Evolutionary conservation across 1,284 basidiomycete species (phyloP), one percentile per base, ranked within the genome.

Genomic region (Sparassis latifolia): DNA sequence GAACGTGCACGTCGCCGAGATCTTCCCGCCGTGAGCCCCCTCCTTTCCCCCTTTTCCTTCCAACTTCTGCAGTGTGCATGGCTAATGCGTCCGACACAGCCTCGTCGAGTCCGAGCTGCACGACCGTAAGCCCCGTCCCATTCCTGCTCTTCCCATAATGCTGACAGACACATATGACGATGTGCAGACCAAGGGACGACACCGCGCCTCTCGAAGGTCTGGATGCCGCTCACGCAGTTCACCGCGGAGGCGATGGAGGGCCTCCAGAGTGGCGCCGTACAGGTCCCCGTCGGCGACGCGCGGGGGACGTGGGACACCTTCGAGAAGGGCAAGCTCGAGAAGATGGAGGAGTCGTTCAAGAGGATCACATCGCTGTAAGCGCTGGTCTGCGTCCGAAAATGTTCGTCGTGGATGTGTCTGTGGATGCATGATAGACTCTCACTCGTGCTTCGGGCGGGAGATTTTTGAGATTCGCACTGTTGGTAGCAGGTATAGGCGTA

Each of bases 101-200:
- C 68, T 83, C 2, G 78, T 81, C 9, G 80, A 83, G 64, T 84
- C 82, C 4, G 82, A 85, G 57, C 66, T 84, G 31, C 82, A 86
- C 59, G 80, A 84, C 53, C 68, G 80, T 79, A 60, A 58, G 75
- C 49, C 20, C 35, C 35, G 35, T 37, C 7, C 35, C 20, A 20
- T 20, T 20, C 20, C 20, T 20, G 20, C 20, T 20, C 20, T 20
- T 20, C 20, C 20, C 20, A 20, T 20, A 20, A 20, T 20, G 20
- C 20, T 20, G 20, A 20, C 20, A 20, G 20, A 20, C 20, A 20
- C 20, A 20, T 10, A 10, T 47, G 10, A 44, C 28, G 3, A 33
- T 45, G 9, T 29, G 7, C 53, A 82, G 80, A 71, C 31, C 74
- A 79, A 62, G 80, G 79, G 31, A 79, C 70, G 0, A 75, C 75